These are phyloP conservation scores for Tulasnella calospora DNA, from an alignment of 768 basidiomycete genomes.

Conservation along the genomic window DNA sequence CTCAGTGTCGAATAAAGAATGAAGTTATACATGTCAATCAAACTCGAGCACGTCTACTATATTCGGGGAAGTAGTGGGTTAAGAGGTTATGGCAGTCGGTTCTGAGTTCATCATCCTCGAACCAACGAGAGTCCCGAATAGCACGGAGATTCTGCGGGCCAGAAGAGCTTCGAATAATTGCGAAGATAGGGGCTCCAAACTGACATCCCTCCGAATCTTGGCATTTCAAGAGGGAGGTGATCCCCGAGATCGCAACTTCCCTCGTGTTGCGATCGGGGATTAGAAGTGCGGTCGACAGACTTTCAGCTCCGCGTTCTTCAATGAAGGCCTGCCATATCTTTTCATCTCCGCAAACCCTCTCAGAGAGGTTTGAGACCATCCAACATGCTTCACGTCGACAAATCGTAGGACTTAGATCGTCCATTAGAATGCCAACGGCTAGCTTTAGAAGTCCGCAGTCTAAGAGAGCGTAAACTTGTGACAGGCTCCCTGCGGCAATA, in stretches of 20 bases:
- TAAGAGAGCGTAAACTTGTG: background rate
- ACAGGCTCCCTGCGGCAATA: background rate
- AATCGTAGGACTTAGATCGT: background rate
- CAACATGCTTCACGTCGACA: background rate
- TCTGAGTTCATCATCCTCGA: background rate
- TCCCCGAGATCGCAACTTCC: background rate
- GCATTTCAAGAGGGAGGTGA: background rate
- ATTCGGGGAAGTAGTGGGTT: background rate
- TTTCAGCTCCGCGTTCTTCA: background rate
- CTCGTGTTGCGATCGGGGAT: background rate
- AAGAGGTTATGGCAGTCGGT: background rate
- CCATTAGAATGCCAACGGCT: background rate
- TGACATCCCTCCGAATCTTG: background rate
- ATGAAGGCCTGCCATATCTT: background rate
- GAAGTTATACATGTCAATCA: background rate
- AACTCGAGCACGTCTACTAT: background rate
- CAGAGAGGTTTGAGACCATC: background rate
- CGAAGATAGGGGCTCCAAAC: background rate
- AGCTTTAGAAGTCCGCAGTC: background rate
- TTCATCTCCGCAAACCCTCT: background rate
- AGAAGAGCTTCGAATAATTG: background rate
- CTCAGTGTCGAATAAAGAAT: background rate
- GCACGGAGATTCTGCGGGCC: background rate
- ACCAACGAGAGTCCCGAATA: background rate
- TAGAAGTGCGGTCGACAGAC: background rate